These are phyloP conservation scores for Aegle marmelos DNA, from an alignment of 345 rosid genomes.

Conservation along the genomic window DNA sequence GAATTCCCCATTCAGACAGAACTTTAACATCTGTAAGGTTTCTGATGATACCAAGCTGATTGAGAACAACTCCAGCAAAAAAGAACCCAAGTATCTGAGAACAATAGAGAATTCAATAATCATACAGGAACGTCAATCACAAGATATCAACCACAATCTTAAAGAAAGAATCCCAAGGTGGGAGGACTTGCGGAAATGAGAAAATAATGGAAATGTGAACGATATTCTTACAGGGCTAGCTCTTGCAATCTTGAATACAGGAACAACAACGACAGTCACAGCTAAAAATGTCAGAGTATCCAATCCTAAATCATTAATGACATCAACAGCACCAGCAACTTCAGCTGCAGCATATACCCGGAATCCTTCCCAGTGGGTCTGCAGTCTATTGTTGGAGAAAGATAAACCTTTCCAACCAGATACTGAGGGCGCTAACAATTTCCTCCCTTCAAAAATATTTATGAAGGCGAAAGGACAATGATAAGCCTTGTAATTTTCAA, in stretches of 20 bases:
- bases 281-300: constrained; percentile 92
- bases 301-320: constrained; percentile 88
- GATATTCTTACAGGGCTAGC: constrained; percentile 83
- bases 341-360: constrained; percentile 49
- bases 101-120: constrained; percentile 14
- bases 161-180: neutral
- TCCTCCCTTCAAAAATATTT: constrained; percentile 27
- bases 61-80: constrained; percentile 90
- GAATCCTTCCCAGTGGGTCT: constrained; percentile 30
- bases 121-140: neutral
- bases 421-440: constrained; percentile 25
- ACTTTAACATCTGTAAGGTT: constrained; percentile 91
- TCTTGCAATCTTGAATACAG: constrained; percentile 74
- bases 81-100: constrained; percentile 96
- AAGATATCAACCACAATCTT: neutral
- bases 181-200: neutral
- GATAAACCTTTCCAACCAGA: constrained; percentile 29
- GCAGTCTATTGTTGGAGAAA: constrained; percentile 31
- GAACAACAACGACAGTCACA: constrained; percentile 90
- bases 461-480: constrained; percentile 29
- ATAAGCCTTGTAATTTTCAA: constrained; percentile 25
- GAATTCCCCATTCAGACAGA: constrained; percentile 98
- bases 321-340: constrained; percentile 81
- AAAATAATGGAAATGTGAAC: neutral
- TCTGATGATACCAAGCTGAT: constrained; percentile 86